Base-by-base conservation (phyloP, 2,329 filamentous ascomycete genomes). In the Nakataea oryzae region DNA sequence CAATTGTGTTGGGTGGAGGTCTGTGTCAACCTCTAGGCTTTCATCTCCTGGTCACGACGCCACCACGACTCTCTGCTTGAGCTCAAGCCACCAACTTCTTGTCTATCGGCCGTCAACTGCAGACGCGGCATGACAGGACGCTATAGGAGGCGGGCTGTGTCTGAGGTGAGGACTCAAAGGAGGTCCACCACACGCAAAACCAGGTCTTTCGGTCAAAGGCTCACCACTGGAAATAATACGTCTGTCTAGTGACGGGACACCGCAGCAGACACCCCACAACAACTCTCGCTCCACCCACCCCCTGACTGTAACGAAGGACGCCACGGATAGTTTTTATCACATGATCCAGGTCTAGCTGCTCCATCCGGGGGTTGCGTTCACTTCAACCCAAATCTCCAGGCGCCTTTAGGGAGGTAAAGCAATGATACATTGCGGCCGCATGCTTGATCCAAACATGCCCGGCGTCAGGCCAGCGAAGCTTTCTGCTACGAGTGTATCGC, bases 391-490 rank as follows among this genome's bases (percentile, higher is more conserved):
- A n/a, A 17, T 47, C 9, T 47, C 4, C 9, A 7, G 41, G 6
- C 17, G 41, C 5, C 41, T 21, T 21, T 17, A 17, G 34, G 12
- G 30, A 32, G 13, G 8, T 11, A 32, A 32, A 21, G 34, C 34
- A 17, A 21, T 14, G 14, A 6, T 27, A 54, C 27, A 63, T 54
- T 30, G 59, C 59, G 57, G 17, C 62, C 62, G 59, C 60, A 59
- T 63, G 57, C 62, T 57, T 57, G 57, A n/a, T 63, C 54, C 41
- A 8, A 17, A 17, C 41, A n/a, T n/a, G 7, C 8, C 11, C 21
- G 41, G 41, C 6, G 9, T 50, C 5, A 50, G 21, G 41, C 41
- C 24, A n/a, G 41, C 41, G 41, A 50, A 9, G 41, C 41, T n/a
- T 24, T 50, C 14, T 21, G 5, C 21, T n/a, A n/a, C 3, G 21